phyloP scores from a whole-genome alignment of 2,329 filamentous ascomycete species.

The Penicillium sp. region DNA sequence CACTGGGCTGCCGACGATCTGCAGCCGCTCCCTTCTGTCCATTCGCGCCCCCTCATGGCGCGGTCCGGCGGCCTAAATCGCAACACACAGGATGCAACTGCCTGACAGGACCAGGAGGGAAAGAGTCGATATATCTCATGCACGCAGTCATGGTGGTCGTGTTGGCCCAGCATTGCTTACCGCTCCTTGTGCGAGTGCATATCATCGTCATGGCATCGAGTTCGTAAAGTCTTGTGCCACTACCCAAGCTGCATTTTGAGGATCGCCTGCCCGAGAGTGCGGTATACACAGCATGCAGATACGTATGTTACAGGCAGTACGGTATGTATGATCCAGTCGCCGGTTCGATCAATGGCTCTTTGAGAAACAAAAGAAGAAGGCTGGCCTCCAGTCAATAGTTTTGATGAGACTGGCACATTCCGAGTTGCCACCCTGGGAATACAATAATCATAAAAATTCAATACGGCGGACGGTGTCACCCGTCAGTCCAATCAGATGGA shows the following conservation, averaged over 20 bases:
- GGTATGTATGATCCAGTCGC: no score
- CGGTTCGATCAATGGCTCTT: no score
- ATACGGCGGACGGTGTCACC: neutral
- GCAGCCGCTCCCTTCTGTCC: no score
- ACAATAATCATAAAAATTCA: constrained; percentile 2
- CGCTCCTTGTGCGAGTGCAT: constrained; percentile 9
- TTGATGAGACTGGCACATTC: constrained; percentile 13
- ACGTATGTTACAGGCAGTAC: no score
- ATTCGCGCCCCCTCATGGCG: neutral
- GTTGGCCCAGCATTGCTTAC: constrained; percentile 15
- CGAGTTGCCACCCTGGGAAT: constrained; percentile 16
- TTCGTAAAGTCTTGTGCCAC: no score
- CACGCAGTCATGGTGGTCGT: constrained; percentile 6
- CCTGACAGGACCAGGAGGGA: neutral
- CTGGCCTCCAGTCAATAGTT: no score
- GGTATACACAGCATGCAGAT: no score
- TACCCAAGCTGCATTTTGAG: no score
- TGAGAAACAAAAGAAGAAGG: no score
- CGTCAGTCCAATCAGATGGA: no score
- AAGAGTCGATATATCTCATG: constrained; percentile 16
- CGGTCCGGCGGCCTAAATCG: constrained; percentile 5
- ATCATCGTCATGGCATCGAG: neutral
- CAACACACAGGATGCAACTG: neutral
- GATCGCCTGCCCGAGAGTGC: no score
- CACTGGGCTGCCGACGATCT: neutral